A percentile compares a stretch with the other conserved stretches of the same genome.
phyloP scores from a whole-genome alignment of 176 grass and related monocot species.

The Carex myosuroides region DNA sequence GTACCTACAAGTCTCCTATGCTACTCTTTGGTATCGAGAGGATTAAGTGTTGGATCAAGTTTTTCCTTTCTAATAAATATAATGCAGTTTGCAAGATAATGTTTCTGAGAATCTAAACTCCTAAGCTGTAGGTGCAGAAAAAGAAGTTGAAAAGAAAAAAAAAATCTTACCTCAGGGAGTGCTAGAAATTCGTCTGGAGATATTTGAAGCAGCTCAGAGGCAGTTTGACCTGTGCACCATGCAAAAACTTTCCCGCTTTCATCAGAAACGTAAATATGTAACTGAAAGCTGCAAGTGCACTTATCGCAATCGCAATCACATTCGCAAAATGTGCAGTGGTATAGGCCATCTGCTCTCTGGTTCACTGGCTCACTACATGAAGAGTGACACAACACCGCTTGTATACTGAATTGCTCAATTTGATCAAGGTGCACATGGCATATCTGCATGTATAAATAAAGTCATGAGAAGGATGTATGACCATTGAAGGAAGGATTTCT shows the following conservation, averaged over 20 bases:
- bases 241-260: conserved; percentile 47
- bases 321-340: conserved; percentile 56
- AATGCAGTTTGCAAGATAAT: not conserved
- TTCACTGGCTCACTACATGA: conserved; percentile 43
- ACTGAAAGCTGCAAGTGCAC: conserved; percentile 47
- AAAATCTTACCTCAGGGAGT: conserved; percentile 59
- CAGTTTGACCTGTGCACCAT: conserved; percentile 73
- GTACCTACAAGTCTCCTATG: not conserved
- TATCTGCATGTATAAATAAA: conserved; percentile 43
- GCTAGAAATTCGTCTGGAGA: conserved; percentile 67
- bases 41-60: not conserved
- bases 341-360: conserved; percentile 35
- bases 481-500: conserved; percentile 4
- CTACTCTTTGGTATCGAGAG: not conserved
- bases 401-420: conserved; percentile 53
- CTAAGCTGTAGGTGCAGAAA: not conserved
- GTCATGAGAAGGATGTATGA: conserved; percentile 1
- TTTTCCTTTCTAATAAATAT: not conserved
- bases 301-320: conserved; percentile 31
- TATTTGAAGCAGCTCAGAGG: conserved; percentile 84
- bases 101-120: not conserved
- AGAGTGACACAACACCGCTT: conserved; percentile 47
- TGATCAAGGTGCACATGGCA: conserved; percentile 45
- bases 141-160: conserved; percentile 1
- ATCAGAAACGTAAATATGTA: conserved; percentile 62